Conservation (phyloP, 1,284 basidiomycete genomes). For the Lignosus rhinocerotis region DNA sequence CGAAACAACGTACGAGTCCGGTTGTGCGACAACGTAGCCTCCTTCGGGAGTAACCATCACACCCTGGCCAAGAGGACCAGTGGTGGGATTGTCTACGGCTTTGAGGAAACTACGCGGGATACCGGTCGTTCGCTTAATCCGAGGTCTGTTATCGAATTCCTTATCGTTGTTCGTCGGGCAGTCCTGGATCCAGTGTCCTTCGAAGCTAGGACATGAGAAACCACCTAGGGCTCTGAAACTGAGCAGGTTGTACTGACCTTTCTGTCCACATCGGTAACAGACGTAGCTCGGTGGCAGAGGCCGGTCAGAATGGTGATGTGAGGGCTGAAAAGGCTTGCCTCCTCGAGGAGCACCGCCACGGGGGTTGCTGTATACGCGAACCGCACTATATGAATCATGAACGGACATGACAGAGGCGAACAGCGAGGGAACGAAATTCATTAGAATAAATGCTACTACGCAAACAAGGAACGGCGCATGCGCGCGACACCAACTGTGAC, state of each 20-base stretch:
- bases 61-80: constrained; percentile 74
- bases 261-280: constrained; percentile 98
- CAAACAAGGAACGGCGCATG: constrained; percentile 47
- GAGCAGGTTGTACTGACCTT: constrained; percentile 60
- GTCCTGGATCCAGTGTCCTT: constrained; percentile 99
- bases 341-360: constrained; percentile 66
- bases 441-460: constrained; percentile 68
- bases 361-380: constrained; percentile 65
- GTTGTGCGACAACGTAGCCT: constrained; percentile 92
- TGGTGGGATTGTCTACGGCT: constrained; percentile 86
- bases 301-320: constrained; percentile 49
- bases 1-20: constrained; percentile 73
- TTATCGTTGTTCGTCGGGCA: constrained; percentile 98
- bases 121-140: constrained; percentile 97
- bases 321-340: constrained; percentile 56
- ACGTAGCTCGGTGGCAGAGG: constrained; percentile 93
- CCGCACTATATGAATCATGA: constrained; percentile 50
- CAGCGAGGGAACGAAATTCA: constrained; percentile 47
- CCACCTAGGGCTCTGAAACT: not conserved
- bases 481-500: constrained; percentile 85
- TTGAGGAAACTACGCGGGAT: constrained; percentile 97
- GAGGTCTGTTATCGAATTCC: constrained; percentile 90
- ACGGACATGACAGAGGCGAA: constrained; percentile 14
- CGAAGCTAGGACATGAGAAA: constrained; percentile 11
- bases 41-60: constrained; percentile 98